Evolutionary conservation across 768 basidiomycete genomes (phyloP).

Genomic region (Plicaturopsis crispa): DNA sequence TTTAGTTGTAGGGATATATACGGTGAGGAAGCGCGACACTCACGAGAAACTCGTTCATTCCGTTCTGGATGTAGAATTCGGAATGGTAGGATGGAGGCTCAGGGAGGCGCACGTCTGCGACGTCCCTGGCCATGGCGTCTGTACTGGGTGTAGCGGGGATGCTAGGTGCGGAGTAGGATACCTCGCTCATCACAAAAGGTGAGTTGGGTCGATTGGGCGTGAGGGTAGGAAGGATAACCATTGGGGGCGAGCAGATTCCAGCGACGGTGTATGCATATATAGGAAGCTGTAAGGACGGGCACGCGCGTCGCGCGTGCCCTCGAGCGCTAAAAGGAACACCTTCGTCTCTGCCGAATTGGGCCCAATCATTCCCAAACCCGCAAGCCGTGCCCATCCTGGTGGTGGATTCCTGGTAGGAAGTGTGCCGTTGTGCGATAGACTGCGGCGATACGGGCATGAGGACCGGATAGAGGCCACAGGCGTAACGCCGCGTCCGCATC

Average conservation of each 20-base stretch:
- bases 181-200: slow-evolving; percentile 5
- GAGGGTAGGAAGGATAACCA: background rate
- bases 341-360: too few relatives aligned
- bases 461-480: background rate
- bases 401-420: background rate
- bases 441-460: background rate
- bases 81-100: slow-evolving; percentile 6
- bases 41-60: slow-evolving; percentile 13
- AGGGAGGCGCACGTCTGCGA: too few relatives aligned
- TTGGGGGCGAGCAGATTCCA: background rate
- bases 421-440: background rate
- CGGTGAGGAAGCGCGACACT: background rate
- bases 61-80: slow-evolving; percentile 15
- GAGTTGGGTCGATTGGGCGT: background rate
- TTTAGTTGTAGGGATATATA: background rate
- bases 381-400: background rate
- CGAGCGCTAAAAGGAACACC: too few relatives aligned
- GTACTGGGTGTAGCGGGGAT: background rate
- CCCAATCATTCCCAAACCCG: background rate
- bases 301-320: too few relatives aligned
- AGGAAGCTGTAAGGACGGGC: too few relatives aligned
- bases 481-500: background rate
- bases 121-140: too few relatives aligned
- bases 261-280: background rate
- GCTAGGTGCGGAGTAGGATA: background rate